These are phyloP conservation scores for Marasmius oreades DNA, from an alignment of 1,284 basidiomycete genomes.

Conservation along the genomic window DNA sequence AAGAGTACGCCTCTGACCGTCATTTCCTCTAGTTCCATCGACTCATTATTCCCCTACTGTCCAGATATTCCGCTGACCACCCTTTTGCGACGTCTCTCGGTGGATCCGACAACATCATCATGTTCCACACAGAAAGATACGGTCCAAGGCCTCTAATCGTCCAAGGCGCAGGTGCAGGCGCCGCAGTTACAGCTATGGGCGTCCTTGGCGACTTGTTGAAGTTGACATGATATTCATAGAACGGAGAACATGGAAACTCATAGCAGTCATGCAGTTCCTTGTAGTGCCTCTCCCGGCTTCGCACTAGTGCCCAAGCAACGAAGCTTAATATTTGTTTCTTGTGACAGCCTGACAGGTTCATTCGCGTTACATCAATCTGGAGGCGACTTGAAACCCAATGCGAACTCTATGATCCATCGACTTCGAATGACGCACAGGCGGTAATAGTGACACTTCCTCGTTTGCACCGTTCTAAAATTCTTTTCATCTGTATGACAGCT, in stretches of 20 bases:
- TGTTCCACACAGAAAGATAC: slow-evolving; percentile 93
- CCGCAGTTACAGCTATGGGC: slow-evolving; percentile 98
- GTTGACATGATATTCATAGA: slow-evolving; percentile 24
- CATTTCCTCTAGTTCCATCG: not conserved
- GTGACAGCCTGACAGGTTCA: too few species aligned
- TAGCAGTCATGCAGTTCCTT: too few species aligned
- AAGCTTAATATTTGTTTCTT: too few species aligned
- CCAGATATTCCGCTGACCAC: slow-evolving; percentile 83
- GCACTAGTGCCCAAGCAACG: too few species aligned
- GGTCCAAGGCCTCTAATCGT: slow-evolving; percentile 84
- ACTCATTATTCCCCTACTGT: not conserved
- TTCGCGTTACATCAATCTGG: too few species aligned
- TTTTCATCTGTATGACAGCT: too few species aligned
- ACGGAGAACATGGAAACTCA: not conserved
- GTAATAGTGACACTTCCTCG: too few species aligned
- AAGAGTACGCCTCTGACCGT: slow-evolving; percentile 54
- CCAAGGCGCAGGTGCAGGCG: slow-evolving; percentile 94
- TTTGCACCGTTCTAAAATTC: too few species aligned
- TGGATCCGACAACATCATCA: slow-evolving; percentile 97
- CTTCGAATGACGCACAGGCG: too few species aligned
- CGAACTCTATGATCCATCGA: too few species aligned
- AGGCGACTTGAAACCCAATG: too few species aligned
- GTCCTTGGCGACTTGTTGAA: slow-evolving; percentile 83
- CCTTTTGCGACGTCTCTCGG: slow-evolving; percentile 94
- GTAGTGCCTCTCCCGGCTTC: too few species aligned